phyloP scores from a whole-genome alignment of 2,329 filamentous ascomycete genomes.

The Botryotinia convoluta region DNA sequence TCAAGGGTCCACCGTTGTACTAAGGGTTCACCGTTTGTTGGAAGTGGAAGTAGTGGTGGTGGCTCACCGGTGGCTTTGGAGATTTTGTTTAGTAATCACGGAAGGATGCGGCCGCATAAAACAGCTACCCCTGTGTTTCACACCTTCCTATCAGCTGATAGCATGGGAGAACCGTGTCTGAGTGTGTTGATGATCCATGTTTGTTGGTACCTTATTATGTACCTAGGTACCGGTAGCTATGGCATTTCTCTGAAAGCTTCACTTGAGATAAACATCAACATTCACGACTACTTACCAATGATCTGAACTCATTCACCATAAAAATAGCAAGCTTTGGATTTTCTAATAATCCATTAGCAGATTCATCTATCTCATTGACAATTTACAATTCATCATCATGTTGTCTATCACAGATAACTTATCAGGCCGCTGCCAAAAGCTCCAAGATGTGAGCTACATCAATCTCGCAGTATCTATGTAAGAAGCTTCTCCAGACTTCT shows the following conservation, averaged over 20 bases:
- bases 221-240: neutral
- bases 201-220: neutral
- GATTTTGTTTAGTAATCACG: neutral
- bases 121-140: neutral
- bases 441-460: constrained; percentile 49
- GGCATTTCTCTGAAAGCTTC: neutral
- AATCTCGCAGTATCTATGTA: constrained; percentile 56
- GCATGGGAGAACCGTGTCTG: neutral
- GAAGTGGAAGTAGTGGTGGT: neutral
- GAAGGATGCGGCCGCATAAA: constrained; percentile 2
- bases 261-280: neutral
- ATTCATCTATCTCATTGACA: neutral
- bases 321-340: neutral
- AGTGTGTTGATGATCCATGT: neutral
- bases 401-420: constrained; percentile 19
- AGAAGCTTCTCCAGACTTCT: constrained; percentile 24
- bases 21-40: neutral
- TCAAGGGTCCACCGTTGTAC: neutral
- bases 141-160: neutral
- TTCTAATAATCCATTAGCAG: neutral
- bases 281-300: neutral
- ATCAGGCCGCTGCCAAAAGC: constrained; percentile 46
- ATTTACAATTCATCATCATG: constrained; percentile 27
- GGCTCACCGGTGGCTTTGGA: neutral
- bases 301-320: neutral